Conservation (phyloP, 495 filamentous ascomycete genomes). For the Aspergillus sclerotiicarbonarius region DNA sequence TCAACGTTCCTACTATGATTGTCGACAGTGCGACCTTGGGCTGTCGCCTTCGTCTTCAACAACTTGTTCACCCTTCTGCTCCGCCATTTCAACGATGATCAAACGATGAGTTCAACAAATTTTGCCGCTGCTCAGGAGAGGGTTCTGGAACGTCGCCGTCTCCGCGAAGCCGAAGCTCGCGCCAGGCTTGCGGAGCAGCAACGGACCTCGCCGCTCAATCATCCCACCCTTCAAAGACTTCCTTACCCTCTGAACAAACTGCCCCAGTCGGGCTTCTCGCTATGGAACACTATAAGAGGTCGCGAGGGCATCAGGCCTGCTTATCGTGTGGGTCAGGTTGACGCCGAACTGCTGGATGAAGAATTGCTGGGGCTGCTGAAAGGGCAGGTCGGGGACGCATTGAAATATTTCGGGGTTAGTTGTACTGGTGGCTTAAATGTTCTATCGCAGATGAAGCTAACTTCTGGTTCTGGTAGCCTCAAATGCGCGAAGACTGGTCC, state of each 20-base stretch:
- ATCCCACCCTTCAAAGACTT: constrained; percentile 51
- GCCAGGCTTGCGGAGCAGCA: constrained; percentile 54
- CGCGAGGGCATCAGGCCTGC: constrained; percentile 78
- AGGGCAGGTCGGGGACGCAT: constrained; percentile 80
- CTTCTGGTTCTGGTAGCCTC: constrained; percentile 38
- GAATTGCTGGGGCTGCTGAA: constrained; percentile 84
- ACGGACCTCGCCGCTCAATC: constrained; percentile 56
- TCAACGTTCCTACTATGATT: constrained; percentile 3
- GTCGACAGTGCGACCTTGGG: neutral
- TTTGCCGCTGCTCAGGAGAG: constrained; percentile 86
- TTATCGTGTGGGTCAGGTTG: constrained; percentile 93
- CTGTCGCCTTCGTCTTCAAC: neutral
- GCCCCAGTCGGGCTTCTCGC: constrained; percentile 51
- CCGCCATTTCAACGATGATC: constrained; percentile 31
- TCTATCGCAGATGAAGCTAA: neutral
- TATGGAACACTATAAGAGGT: constrained; percentile 71
- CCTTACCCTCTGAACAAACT: constrained; percentile 65
- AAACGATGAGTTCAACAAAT: constrained; percentile 68
- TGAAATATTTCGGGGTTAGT: constrained; percentile 79
- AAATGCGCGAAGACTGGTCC: constrained; percentile 75
- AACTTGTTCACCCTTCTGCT: neutral
- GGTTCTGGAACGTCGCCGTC: constrained; percentile 71
- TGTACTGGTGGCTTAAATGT: neutral
- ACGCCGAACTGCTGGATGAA: constrained; percentile 93
- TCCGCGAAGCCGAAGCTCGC: constrained; percentile 61